Percentiles rank a stretch among this genome's conserved stretches.
Evolutionary conservation across 2,329 filamentous ascomycete species (phyloP).

Genomic region (Hypoxylon sp.): DNA sequence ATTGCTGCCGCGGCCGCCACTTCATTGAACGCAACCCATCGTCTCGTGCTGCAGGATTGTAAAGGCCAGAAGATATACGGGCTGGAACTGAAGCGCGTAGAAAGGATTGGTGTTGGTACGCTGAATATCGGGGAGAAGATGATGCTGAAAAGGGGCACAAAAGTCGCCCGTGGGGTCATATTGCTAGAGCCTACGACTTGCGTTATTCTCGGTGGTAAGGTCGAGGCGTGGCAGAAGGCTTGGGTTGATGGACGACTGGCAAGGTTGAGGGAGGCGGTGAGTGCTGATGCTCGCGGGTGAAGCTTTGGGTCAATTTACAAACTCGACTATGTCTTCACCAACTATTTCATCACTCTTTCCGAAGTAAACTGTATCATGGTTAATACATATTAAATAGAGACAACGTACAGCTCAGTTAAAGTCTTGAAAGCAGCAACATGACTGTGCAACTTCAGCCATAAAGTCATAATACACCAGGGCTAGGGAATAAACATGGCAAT

Average conservation of each 20-base stretch:
- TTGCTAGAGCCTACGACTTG: conserved; percentile 79
- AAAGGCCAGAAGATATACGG: conserved; percentile 78
- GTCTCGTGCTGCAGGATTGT: conserved; percentile 86
- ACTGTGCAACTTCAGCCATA: background rate
- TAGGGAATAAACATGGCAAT: background rate
- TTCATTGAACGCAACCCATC: conserved; percentile 75
- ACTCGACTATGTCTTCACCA: background rate
- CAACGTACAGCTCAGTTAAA: background rate
- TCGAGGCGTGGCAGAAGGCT: conserved; percentile 82
- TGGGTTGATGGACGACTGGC: conserved; percentile 83
- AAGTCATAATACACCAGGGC: background rate
- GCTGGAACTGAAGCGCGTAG: conserved; percentile 78
- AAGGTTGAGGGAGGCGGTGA: conserved; percentile 74
- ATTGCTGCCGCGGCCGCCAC: conserved; percentile 45
- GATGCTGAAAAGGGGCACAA: conserved; percentile 74
- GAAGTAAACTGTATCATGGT: background rate
- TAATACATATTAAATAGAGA: background rate
- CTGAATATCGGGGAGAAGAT: conserved; percentile 85
- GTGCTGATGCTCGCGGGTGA: conserved; percentile 50
- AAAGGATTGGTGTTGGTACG: conserved; percentile 75
- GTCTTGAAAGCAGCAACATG: background rate
- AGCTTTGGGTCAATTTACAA: background rate
- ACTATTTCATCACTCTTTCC: background rate
- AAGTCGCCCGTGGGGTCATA: conserved; percentile 82
- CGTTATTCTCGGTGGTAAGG: conserved; percentile 86